Evolutionary conservation across 1,284 basidiomycete species (phyloP).

Genomic region (Cryptococcus sp.): DNA sequence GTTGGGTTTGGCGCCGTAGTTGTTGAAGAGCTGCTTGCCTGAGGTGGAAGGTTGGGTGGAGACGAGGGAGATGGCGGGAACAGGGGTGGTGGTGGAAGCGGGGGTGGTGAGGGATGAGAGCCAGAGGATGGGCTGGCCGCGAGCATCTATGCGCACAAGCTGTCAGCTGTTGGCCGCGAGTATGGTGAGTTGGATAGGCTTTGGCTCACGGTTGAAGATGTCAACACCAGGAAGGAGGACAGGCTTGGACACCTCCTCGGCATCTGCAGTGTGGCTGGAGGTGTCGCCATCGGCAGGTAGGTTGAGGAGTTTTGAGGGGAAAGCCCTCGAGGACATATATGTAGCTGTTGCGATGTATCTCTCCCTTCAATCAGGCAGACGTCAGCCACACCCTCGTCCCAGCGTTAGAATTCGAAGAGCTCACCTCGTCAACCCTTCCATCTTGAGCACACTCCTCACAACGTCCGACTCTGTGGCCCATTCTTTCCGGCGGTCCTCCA

Average conservation of each 20-base stretch:
- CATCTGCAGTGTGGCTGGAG: conserved; percentile 15
- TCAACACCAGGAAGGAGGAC: conserved; percentile 82
- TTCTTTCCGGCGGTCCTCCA: conserved; percentile 58
- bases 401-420: conserved; percentile 23
- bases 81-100: conserved; percentile 8
- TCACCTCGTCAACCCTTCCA: conserved; percentile 64
- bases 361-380: conserved; percentile 64
- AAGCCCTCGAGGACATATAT: conserved; percentile 78
- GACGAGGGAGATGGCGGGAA: conserved; percentile 31
- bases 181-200: not conserved
- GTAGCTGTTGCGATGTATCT: conserved; percentile 66
- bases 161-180: not conserved
- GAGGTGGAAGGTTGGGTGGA: conserved; percentile 42
- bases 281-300: conserved; percentile 30
- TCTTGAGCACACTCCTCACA: conserved; percentile 53
- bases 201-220: conserved; percentile 65
- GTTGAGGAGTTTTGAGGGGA: conserved; percentile 74
- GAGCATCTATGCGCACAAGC: conserved; percentile 37
- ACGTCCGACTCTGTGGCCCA: conserved; percentile 62
- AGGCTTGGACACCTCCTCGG: conserved; percentile 58
- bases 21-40: conserved; percentile 75
- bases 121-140: conserved; percentile 73
- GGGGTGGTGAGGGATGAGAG: conserved; percentile 54
- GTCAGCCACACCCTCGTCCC: conserved; percentile 2
- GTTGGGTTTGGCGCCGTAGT: conserved; percentile 62